Percentiles rank a stretch among this genome's conserved stretches.
phyloP scores from a whole-genome alignment of 2,329 filamentous ascomycete genomes.

The Botrytis aclada region DNA sequence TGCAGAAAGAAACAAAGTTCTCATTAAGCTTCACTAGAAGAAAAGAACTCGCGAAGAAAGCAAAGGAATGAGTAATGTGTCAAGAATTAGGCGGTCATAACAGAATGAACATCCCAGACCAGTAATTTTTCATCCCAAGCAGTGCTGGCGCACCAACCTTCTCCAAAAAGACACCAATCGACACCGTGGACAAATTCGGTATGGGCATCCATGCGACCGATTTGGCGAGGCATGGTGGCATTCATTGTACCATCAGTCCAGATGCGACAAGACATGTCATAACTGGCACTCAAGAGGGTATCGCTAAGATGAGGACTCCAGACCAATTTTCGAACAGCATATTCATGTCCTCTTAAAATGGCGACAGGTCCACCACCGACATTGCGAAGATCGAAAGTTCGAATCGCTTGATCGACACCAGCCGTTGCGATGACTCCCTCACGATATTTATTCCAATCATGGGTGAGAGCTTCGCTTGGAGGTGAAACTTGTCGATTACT shows the following conservation, averaged over 20 bases:
- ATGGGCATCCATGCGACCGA: slow-evolving; percentile 80
- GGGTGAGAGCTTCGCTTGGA: slow-evolving; percentile 73
- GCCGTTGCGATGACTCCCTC: slow-evolving; percentile 80
- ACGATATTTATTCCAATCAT: slow-evolving; percentile 99
- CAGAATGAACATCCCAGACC: slow-evolving; percentile 81
- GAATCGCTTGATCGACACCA: slow-evolving; percentile 82
- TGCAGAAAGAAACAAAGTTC: background rate
- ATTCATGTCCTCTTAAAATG: slow-evolving; percentile 80
- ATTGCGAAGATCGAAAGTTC: slow-evolving; percentile 86
- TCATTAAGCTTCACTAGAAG: slow-evolving; percentile 4
- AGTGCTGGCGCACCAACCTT: slow-evolving; percentile 92
- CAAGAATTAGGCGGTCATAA: slow-evolving; percentile 46
- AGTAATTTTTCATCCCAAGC: slow-evolving; percentile 92
- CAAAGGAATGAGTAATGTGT: background rate
- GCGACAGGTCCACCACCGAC: slow-evolving; percentile 69
- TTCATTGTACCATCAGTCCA: slow-evolving; percentile 71
- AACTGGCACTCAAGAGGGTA: slow-evolving; percentile 82
- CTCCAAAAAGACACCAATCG: slow-evolving; percentile 97
- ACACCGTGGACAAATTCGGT: slow-evolving; percentile 96
- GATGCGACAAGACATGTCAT: slow-evolving; percentile 95
- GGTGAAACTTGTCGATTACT: slow-evolving; percentile 36
- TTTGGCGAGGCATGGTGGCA: slow-evolving; percentile 38
- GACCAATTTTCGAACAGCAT: slow-evolving; percentile 78
- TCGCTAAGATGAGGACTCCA: slow-evolving; percentile 96
- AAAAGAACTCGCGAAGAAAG: background rate